Base-by-base conservation (phyloP, 371 early-diverging fungal genomes). In the Blyttiomyces sp. region DNA sequence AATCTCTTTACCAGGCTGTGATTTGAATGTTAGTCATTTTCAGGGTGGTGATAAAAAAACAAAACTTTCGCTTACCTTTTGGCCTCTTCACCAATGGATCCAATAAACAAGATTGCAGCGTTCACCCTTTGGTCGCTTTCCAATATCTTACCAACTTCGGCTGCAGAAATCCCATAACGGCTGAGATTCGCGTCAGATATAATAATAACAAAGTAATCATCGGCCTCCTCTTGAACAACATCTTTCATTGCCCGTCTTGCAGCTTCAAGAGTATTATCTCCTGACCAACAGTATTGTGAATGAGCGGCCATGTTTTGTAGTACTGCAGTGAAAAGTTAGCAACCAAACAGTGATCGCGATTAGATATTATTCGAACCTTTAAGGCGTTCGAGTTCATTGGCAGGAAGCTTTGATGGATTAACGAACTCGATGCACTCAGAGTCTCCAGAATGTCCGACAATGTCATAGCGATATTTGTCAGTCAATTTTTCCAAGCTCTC, bases 181-280 rank as follows among this genome's bases (percentile, higher is more conserved):
- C 80, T 70, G 63, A 92, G 80, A 64, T 92, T 92, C n/a, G 92
- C 92, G 73, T 92, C 92, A 17, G 89, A 89, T 31, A 92, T 70
- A 9, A 92, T 75, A 21, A 88, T 80, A 2, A 88, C 90, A 73
- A 89, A 86, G 63, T 88, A 86, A 53, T 88, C 90, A 62, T 91
- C 92, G 0, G 61, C 87, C 52, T 89, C 90, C 33, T 90, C 87
- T 54, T 86, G 77, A 7, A 79, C 79, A 50, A 89, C 80, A 39
- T 88, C 84, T 43, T 86, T 84, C 56, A 92, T 77, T 2, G 88
- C 87, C 59, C 80, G 76, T 34, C 84, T 73, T 1, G 84, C 82
- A 17, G 90, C 90, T 35, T 81, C 77, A 13, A 92, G 68, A 0
- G 90, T 92, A 61, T 86, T 89, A 57, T 92, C 92, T 71, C 63